phyloP scores from a whole-genome alignment of 2,329 filamentous ascomycete species.

The Aspergillus sojae region DNA sequence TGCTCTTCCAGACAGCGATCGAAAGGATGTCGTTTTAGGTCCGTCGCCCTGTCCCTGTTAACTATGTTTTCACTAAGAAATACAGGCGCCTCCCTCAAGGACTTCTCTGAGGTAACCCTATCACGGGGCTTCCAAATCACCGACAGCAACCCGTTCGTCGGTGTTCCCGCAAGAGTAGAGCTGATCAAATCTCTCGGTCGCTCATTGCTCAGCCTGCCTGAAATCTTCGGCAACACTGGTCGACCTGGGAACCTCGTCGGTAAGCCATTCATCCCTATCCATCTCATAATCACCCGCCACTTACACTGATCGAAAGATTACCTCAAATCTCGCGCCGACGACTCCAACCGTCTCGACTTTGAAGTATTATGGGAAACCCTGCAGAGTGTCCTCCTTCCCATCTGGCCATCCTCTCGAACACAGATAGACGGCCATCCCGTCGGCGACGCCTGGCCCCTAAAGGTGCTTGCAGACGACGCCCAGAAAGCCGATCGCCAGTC shows the following conservation, averaged over 20 bases:
- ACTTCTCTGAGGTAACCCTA: constrained; percentile 38
- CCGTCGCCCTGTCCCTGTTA: too few relatives aligned
- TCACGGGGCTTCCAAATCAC: constrained; percentile 49
- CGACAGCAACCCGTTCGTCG: constrained; percentile 49
- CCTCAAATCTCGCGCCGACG: constrained; percentile 34
- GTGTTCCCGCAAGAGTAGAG: constrained; percentile 46
- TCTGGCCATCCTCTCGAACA: constrained; percentile 53
- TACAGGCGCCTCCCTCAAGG: constrained; percentile 17
- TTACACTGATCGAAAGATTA: constrained; percentile 38
- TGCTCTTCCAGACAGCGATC: neutral
- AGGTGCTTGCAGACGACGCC: constrained; percentile 17
- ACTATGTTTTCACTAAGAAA: neutral
- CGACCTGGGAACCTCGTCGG: constrained; percentile 55
- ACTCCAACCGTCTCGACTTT: constrained; percentile 39
- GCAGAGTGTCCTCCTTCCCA: constrained; percentile 51
- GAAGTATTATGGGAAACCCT: constrained; percentile 47
- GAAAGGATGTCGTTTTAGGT: constrained; percentile 16
- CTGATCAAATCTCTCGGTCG: constrained; percentile 48
- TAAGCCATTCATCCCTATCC: constrained; percentile 24
- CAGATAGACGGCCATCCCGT: constrained; percentile 46
- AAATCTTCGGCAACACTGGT: constrained; percentile 47
- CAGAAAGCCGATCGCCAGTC: constrained; percentile 11
- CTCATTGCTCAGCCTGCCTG: constrained; percentile 42
- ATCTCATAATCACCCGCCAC: neutral
- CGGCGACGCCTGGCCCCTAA: constrained; percentile 56